Conservation (phyloP, 169 alveolate species). For the Cryptosporidium baileyi region DNA sequence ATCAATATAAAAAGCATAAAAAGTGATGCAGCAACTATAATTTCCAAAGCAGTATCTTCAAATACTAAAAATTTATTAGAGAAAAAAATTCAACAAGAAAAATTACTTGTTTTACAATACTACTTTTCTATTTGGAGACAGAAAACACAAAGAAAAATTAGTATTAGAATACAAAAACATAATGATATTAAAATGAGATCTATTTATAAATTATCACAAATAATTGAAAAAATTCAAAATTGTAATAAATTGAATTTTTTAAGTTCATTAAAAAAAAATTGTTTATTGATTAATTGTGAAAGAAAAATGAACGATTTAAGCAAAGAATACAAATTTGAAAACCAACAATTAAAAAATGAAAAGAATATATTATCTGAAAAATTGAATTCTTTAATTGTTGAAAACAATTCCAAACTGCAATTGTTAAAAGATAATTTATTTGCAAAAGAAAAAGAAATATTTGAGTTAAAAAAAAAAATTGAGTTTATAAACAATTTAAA, state of each 20-base stretch:
- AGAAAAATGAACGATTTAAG: not conserved
- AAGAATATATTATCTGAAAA: not conserved
- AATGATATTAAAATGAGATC: not conserved
- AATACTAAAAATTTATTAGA: conserved; percentile 16
- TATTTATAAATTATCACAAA: not conserved
- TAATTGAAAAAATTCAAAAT: not conserved
- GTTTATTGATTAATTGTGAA: not conserved
- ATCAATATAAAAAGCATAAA: not conserved
- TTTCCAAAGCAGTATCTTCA: conserved; percentile 33
- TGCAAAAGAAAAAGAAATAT: conserved; percentile 8
- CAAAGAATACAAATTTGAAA: not conserved
- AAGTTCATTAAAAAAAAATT: not conserved
- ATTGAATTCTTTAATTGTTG: conserved; percentile 1
- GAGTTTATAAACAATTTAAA: conserved; percentile 15
- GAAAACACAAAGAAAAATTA: not conserved
- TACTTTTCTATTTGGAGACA: conserved; percentile 49
- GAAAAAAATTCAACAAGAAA: conserved; percentile 28
- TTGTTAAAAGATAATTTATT: not conserved
- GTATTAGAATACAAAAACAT: not conserved
- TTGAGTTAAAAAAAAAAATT: conserved; percentile 22
- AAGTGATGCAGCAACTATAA: conserved; percentile 23
- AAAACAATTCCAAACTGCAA: not conserved
- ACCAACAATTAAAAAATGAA: not conserved
- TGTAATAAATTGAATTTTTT: not conserved
- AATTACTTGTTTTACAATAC: conserved; percentile 9